These are phyloP conservation scores for Coemansia sp. DNA, from an alignment of 192 early-diverging fungal species.

Conservation along the genomic window DNA sequence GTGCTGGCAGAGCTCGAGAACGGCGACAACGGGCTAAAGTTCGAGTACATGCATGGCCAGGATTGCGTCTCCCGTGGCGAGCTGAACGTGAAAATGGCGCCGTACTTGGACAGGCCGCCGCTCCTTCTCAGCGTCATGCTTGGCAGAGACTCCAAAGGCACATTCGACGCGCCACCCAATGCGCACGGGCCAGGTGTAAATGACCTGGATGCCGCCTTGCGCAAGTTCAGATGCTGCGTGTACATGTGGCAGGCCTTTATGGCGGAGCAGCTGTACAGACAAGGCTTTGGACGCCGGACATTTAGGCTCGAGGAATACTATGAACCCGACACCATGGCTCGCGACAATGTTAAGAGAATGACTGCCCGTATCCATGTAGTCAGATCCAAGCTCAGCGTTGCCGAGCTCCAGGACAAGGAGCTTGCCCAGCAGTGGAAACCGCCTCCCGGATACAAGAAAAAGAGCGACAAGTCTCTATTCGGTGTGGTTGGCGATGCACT, in stretches of 20 bases:
- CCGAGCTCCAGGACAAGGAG: constrained; percentile 59
- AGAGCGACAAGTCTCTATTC: constrained; percentile 53
- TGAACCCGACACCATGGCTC: constrained; percentile 57
- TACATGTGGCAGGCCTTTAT: constrained; percentile 77
- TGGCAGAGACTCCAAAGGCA: constrained; percentile 58
- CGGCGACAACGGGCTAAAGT: constrained; percentile 57
- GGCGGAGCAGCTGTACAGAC: constrained; percentile 67
- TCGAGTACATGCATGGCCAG: constrained; percentile 46
- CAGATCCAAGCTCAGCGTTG: constrained; percentile 49
- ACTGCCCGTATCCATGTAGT: constrained; percentile 61
- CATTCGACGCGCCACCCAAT: constrained; percentile 63
- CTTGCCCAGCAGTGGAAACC: constrained; percentile 61
- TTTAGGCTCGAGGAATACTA: constrained; percentile 64
- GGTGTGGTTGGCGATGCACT: constrained; percentile 55
- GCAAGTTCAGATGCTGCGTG: constrained; percentile 61
- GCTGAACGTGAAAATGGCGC: constrained; percentile 55
- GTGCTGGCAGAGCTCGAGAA: constrained; percentile 59
- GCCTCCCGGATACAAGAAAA: constrained; percentile 38
- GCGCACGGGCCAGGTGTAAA: constrained; percentile 46
- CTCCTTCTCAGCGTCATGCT: constrained; percentile 59
- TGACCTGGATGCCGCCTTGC: constrained; percentile 53
- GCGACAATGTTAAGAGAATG: constrained; percentile 45
- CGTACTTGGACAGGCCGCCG: constrained; percentile 59
- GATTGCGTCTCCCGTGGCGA: constrained; percentile 13
- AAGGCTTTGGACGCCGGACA: constrained; percentile 68